A percentile compares a stretch with the other conserved stretches of the same genome.
Evolutionary conservation across 805 yeast species (phyloP).

Genomic region (Wickerhamomyces chaumierensis): DNA sequence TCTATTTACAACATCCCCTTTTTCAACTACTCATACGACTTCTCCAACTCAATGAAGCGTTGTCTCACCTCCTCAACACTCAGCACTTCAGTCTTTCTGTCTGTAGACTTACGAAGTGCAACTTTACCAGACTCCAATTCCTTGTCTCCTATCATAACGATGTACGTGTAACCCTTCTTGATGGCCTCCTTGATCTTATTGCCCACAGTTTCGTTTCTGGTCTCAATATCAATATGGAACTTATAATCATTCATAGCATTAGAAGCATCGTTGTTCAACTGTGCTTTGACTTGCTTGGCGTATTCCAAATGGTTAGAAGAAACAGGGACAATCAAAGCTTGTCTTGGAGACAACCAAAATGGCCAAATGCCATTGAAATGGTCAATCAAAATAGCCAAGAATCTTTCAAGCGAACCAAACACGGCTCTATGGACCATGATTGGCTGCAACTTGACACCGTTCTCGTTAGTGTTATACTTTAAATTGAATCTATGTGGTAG

Average conservation of each 20-base stretch:
- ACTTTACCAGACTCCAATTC: constrained; percentile 52
- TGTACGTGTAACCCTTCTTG: constrained; percentile 60
- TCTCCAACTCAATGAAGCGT: constrained; percentile 46
- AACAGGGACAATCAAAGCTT: constrained; percentile 76
- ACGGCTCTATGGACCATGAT: constrained; percentile 96
- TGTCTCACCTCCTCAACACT: constrained; percentile 38
- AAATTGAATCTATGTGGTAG: constrained; percentile 77
- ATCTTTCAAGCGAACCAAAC: constrained; percentile 89
- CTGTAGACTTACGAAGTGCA: constrained; percentile 52
- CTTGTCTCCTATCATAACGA: constrained; percentile 79
- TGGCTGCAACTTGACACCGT: constrained; percentile 50
- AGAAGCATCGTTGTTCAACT: constrained; percentile 27
- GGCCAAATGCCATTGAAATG: constrained; percentile 95
- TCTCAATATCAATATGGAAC: constrained; percentile 69
- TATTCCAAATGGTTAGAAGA: constrained; percentile 46
- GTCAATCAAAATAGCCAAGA: constrained; percentile 81
- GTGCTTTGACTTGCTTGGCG: constrained; percentile 36
- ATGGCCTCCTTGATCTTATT: constrained; percentile 72
- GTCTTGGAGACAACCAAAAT: constrained; percentile 91
- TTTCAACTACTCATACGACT: constrained; percentile 27
- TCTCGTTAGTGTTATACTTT: constrained; percentile 43
- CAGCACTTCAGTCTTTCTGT: constrained; percentile 31
- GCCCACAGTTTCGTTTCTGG: constrained; percentile 69
- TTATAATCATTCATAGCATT: constrained; percentile 47
- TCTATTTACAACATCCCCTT: constrained; percentile 1